phyloP scores from a whole-genome alignment of 768 basidiomycete species.

The Boletus vinaceobasis region DNA sequence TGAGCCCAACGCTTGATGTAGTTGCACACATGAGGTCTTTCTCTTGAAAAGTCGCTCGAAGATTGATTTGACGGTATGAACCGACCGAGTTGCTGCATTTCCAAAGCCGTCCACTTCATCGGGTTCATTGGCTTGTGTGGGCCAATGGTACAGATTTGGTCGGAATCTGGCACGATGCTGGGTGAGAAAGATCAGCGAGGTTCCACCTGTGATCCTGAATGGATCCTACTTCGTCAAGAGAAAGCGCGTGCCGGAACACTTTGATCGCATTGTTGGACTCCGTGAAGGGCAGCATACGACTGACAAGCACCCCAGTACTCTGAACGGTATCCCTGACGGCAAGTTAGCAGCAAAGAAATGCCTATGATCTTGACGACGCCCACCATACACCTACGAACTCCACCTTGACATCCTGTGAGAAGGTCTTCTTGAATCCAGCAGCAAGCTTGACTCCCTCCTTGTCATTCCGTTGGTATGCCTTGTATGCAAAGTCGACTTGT shows the following conservation, averaged over 20 bases:
- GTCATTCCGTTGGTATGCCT: slow-evolving; percentile 59
- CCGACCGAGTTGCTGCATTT: neutral
- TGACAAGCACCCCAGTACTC: slow-evolving; percentile 65
- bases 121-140: slow-evolving; percentile 25
- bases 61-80: neutral
- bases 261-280: slow-evolving; percentile 58
- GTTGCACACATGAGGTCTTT: neutral
- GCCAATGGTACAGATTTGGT: slow-evolving; percentile 59
- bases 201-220: neutral
- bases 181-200: slow-evolving; percentile 8
- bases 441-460: slow-evolving; percentile 43
- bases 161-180: slow-evolving; percentile 66
- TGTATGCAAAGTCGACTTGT: slow-evolving; percentile 73
- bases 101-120: slow-evolving; percentile 6
- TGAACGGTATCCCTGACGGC: slow-evolving; percentile 69
- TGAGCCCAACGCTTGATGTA: neutral
- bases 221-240: slow-evolving; percentile 65
- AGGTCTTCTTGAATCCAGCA: slow-evolving; percentile 69
- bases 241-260: slow-evolving; percentile 72
- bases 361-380: slow-evolving; percentile 8
- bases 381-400: slow-evolving; percentile 82
- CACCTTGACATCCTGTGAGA: slow-evolving; percentile 62
- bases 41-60: neutral
- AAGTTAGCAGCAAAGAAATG: slow-evolving; percentile 1
- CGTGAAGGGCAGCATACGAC: slow-evolving; percentile 64